Base-by-base conservation (phyloP, 805 yeast genomes). In the Priceomyces haplophilus region DNA sequence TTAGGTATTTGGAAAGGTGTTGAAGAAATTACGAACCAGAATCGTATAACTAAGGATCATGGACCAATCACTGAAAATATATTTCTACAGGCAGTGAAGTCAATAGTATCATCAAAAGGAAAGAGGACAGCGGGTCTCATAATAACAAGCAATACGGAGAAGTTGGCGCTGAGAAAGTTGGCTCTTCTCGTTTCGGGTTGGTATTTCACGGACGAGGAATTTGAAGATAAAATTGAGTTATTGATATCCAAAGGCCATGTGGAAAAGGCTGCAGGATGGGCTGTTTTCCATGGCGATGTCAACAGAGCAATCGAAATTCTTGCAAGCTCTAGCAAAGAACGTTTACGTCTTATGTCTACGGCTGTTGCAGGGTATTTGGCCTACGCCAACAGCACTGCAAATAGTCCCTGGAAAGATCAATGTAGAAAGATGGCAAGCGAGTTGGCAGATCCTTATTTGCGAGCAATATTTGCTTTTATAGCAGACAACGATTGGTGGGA, bases 231-330 rank as follows among this genome's bases (percentile, higher is more conserved):
- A 47, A 73, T 86, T 31, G 64, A 66, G 17, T 69, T 72, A 32
- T 69, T 91, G 32, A 78, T 83, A 17, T 61, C 66, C 0, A 61
- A 67, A 12, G 89, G 85, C 0, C 76, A 78, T 45, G 77, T 76
- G 48, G 96, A 89, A 47, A 83, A 91, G 57, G 98, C 99, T 0
- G 99, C 97, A 1, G 98, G 95, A 0, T 88, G 96, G 95, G 97
- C 97, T 0, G 90, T 89, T 0, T 91, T 91, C 61, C 91, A 88
- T 58, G 97, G 96, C 5, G 87, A 89, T 59, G 85, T 91, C 2
- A 75, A 78, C 2, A 75, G 81, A 38, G 96, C 97, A 0, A 85
- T 90, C 3, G 80, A 79, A 34, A 83, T 88, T n/a, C 67, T 91
- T 41, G 80, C 86, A 0, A 71, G 78, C n/a, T 79, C 96, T 1